These are phyloP conservation scores for Acanthochlamys bracteata DNA, from an alignment of 106 monocot genomes.

Conservation along the genomic window DNA sequence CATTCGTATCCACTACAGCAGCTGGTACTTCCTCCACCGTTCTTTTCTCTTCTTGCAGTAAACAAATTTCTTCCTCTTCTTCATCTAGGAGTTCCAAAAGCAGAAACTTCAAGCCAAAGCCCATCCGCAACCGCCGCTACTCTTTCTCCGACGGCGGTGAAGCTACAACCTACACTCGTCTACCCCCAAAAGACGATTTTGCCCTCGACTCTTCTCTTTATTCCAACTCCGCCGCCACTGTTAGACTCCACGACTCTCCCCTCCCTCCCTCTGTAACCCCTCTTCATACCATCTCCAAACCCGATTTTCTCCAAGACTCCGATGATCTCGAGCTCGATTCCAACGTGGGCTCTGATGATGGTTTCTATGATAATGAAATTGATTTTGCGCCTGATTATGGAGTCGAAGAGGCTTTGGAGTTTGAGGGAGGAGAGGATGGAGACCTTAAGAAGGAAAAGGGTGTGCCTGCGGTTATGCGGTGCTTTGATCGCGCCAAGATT, in stretches of 20 bases:
- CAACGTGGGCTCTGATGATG: constrained; percentile 3
- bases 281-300: neutral
- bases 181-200: constrained; percentile 57
- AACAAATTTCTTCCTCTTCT: too few relatives aligned
- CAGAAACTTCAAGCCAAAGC: neutral
- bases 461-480: constrained; percentile 90
- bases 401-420: constrained; percentile 4
- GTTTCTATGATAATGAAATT: neutral
- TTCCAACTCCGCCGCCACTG: constrained; percentile 8
- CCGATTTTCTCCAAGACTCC: constrained; percentile 16
- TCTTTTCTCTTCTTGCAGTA: too few relatives aligned
- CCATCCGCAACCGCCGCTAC: neutral
- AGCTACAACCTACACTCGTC: constrained; percentile 82
- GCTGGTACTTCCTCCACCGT: too few relatives aligned
- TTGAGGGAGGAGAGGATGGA: constrained; percentile 11
- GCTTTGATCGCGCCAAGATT: constrained; percentile 89
- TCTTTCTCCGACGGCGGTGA: constrained; percentile 23
- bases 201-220: constrained; percentile 4
- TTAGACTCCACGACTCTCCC: constrained; percentile 30
- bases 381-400: neutral
- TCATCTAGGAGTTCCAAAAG: too few relatives aligned
- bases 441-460: constrained; percentile 82
- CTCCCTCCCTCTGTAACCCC: constrained; percentile 3
- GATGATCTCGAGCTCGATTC: constrained; percentile 21
- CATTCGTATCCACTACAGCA: too few relatives aligned